phyloP scores from a whole-genome alignment of 2,329 filamentous ascomycete species.

The Pyricularia sp. region DNA sequence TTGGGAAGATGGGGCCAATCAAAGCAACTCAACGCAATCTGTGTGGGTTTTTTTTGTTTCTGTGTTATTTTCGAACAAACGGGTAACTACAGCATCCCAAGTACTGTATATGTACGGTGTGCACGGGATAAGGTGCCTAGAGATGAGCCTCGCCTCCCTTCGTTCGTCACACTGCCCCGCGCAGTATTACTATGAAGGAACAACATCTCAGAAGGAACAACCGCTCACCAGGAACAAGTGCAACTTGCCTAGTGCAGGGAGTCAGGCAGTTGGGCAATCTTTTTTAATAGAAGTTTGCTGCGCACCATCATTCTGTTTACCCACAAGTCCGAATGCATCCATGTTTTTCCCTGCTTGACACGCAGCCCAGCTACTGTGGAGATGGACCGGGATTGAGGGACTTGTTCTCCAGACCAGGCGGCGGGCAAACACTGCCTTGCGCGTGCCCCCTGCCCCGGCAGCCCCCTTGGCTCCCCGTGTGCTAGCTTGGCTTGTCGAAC shows the following conservation, averaged over 20 bases:
- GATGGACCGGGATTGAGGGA: neutral
- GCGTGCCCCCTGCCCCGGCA: neutral
- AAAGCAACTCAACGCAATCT: neutral
- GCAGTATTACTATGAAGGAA: neutral
- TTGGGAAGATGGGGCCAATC: neutral
- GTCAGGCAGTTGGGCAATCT: neutral
- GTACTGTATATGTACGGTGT: neutral
- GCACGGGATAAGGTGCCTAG: neutral
- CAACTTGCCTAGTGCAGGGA: neutral
- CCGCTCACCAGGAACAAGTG: neutral
- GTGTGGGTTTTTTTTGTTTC: neutral
- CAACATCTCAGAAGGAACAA: neutral
- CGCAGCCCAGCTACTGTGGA: neutral
- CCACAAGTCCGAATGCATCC: neutral
- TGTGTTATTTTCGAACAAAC: neutral
- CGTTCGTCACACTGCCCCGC: neutral
- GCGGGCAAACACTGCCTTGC: neutral
- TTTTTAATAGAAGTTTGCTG: neutral
- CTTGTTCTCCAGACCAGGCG: neutral
- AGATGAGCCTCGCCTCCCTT: neutral
- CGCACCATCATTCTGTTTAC: neutral
- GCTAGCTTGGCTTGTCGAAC: neutral
- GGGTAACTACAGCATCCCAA: neutral
- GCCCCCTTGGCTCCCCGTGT: neutral
- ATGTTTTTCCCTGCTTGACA: neutral